A percentile compares a stretch with the other conserved stretches of the same genome.
These are phyloP conservation scores for Pyrenophora seminiperda DNA, from an alignment of 2,329 filamentous ascomycete genomes.

Conservation along the genomic window DNA sequence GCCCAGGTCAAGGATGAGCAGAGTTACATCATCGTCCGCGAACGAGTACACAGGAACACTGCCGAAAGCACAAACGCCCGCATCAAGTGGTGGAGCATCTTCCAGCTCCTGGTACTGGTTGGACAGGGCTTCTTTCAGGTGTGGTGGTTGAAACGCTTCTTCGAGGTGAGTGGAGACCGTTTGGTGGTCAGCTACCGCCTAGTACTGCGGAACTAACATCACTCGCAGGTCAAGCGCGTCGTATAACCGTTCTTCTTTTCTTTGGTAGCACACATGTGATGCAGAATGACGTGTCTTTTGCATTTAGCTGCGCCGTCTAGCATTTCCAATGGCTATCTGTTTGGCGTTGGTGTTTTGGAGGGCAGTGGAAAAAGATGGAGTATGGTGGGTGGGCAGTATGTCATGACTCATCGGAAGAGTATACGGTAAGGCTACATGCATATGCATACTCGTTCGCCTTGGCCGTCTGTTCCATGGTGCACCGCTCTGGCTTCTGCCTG, in stretches of 20 bases:
- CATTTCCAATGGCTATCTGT: slow-evolving; percentile 6
- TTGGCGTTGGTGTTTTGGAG: slow-evolving; percentile 24
- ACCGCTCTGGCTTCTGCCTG: slow-evolving; percentile 5
- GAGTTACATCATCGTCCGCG: slow-evolving; percentile 91
- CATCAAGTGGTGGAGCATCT: slow-evolving; percentile 99
- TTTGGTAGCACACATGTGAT: not conserved
- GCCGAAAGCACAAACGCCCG: slow-evolving; percentile 96
- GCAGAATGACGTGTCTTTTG: not conserved
- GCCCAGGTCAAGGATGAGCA: slow-evolving; percentile 97
- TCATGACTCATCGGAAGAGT: slow-evolving; percentile 1
- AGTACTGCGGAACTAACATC: slow-evolving; percentile 10
- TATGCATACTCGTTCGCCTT: slow-evolving; percentile 5
- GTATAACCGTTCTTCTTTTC: slow-evolving; percentile 22
- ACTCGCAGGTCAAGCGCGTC: slow-evolving; percentile 41
- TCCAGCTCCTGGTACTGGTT: slow-evolving; percentile 86
- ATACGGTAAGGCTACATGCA: slow-evolving; percentile 3
- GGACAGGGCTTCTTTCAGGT: slow-evolving; percentile 97
- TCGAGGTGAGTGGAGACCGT: slow-evolving; percentile 66
- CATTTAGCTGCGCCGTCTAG: not conserved
- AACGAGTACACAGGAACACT: slow-evolving; percentile 96
- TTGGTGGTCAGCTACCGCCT: not conserved
- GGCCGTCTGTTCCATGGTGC: slow-evolving; percentile 1
- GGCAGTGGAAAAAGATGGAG: slow-evolving; percentile 14
- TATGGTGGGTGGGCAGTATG: slow-evolving; percentile 9
- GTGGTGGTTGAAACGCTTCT: slow-evolving; percentile 99